Conservation (phyloP, 2,329 filamentous ascomycete genomes). For the Epichloe sp. region DNA sequence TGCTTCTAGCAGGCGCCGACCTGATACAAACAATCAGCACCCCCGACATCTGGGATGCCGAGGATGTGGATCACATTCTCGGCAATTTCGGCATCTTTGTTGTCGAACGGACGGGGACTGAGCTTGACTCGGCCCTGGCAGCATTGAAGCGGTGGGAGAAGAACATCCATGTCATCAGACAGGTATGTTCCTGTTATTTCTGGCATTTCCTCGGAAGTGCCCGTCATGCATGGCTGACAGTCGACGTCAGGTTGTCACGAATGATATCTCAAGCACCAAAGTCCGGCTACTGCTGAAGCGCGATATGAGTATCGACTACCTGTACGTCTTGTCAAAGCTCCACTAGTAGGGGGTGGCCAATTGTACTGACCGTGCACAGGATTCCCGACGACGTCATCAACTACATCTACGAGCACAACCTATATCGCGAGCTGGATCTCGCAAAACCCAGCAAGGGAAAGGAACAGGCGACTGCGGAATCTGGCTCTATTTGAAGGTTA, state of each 20-base stretch:
- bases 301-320: constrained; percentile 70
- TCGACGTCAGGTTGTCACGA: constrained; percentile 44
- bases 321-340: constrained; percentile 13
- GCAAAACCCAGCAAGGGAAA: constrained; percentile 14
- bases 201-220: not conserved
- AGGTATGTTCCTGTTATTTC: constrained; percentile 12
- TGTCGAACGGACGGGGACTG: constrained; percentile 77
- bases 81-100: constrained; percentile 74
- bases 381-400: constrained; percentile 60
- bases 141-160: constrained; percentile 70
- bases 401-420: constrained; percentile 54
- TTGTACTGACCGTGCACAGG: constrained; percentile 8
- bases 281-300: constrained; percentile 69
- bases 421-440: constrained; percentile 42
- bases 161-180: constrained; percentile 74
- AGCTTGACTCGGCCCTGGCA: constrained; percentile 78
- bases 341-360: not conserved
- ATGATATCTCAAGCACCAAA: constrained; percentile 63
- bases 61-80: constrained; percentile 80
- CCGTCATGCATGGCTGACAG: not conserved
- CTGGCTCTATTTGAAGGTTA: constrained; percentile 16
- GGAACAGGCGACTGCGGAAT: constrained; percentile 11
- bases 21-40: constrained; percentile 62
- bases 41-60: constrained; percentile 66
- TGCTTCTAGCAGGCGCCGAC: constrained; percentile 69